Conservation (phyloP, 164 flowering plant species). For the Dillenia suffruticosa region DNA sequence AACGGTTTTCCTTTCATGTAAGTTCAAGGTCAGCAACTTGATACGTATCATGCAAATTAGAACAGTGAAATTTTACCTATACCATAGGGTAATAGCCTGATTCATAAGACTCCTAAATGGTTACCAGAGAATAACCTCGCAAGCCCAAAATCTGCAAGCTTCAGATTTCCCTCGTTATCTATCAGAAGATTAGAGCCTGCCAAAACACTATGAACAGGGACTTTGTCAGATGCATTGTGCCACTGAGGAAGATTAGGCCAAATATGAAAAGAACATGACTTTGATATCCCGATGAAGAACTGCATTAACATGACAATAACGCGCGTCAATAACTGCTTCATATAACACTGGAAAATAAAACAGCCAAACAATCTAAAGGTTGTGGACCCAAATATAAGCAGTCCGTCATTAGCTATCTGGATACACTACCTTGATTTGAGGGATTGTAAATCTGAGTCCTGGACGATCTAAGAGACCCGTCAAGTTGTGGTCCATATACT, state of each 20-base stretch:
- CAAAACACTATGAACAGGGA: neutral
- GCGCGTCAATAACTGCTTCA: slow-evolving; percentile 95
- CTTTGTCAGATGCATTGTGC: no score
- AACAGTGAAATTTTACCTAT: slow-evolving; percentile 49
- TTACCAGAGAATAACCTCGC: slow-evolving; percentile 78
- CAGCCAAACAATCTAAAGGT: slow-evolving; percentile 1
- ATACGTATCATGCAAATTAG: neutral
- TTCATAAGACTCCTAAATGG: slow-evolving; percentile 81
- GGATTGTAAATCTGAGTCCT: slow-evolving; percentile 83
- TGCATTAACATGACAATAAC: slow-evolving; percentile 87
- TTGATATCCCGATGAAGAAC: slow-evolving; percentile 97
- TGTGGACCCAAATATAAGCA: neutral
- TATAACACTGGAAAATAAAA: slow-evolving; percentile 63
- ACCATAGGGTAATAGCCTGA: slow-evolving; percentile 93
- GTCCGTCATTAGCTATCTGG: neutral
- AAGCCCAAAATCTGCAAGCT: slow-evolving; percentile 98
- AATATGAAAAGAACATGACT: slow-evolving; percentile 32
- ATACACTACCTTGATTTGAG: slow-evolving; percentile 77
- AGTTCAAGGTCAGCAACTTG: neutral
- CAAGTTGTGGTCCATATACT: slow-evolving; percentile 98
- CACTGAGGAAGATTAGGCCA: neutral
- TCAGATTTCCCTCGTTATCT: slow-evolving; percentile 87
- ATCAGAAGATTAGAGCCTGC: slow-evolving; percentile 96
- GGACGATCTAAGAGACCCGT: slow-evolving; percentile 94
- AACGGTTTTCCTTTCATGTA: no score